A percentile compares a stretch with the other conserved stretches of the same genome.
Conservation (phyloP, 768 basidiomycete genomes). For the Holtermanniella nyarrowii region DNA sequence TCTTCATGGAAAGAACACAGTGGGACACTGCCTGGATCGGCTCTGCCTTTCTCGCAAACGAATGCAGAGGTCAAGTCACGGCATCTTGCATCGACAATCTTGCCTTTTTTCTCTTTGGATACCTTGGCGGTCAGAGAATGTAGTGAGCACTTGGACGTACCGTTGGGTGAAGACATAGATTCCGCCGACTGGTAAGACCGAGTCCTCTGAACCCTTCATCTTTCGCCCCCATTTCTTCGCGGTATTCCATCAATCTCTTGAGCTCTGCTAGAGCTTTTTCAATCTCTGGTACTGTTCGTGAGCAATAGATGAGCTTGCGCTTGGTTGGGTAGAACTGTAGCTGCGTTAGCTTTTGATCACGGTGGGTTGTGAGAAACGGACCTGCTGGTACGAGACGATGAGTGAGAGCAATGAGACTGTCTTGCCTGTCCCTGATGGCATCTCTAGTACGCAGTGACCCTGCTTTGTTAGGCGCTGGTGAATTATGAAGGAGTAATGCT, state of each 20-base stretch:
- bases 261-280: constrained; percentile 95
- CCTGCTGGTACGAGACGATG: constrained; percentile 97
- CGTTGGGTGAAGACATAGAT: constrained; percentile 89
- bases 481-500: constrained; percentile 10
- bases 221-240: constrained; percentile 54
- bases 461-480: constrained; percentile 36
- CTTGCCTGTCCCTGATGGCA: constrained; percentile 99
- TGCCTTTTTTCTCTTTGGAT: constrained; percentile 95
- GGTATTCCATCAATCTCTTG: constrained; percentile 85
- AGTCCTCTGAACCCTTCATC: constrained; percentile 76
- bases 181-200: constrained; percentile 90
- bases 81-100: constrained; percentile 91
- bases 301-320: constrained; percentile 95
- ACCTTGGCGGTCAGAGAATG: constrained; percentile 54
- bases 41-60: constrained; percentile 69
- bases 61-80: constrained; percentile 83
- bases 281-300: constrained; percentile 97
- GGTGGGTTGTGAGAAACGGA: constrained; percentile 33
- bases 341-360: not conserved
- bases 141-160: constrained; percentile 44
- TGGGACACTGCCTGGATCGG: constrained; percentile 78
- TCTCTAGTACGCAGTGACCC: constrained; percentile 99
- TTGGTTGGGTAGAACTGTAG: constrained; percentile 77
- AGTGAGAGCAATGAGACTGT: constrained; percentile 90
- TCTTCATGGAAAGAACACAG: constrained; percentile 97